Evolutionary conservation across 83 land plant species (phyloP).

Genomic region (Thuja plicata): DNA sequence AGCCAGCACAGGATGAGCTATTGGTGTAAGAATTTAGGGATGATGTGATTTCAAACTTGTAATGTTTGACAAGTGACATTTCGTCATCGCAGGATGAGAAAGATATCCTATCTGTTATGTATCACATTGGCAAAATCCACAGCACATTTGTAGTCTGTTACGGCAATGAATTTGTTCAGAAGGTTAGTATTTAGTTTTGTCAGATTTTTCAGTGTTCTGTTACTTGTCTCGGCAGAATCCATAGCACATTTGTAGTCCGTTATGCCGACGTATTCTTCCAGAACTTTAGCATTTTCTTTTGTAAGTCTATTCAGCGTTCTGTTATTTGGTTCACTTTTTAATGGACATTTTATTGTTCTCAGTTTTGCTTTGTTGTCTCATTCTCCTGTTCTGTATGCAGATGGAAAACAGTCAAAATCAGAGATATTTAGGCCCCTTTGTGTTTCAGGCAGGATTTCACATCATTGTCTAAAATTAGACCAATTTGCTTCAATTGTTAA

Average conservation of each 20-base stretch:
- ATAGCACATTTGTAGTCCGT: conserved; percentile 26
- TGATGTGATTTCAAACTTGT: neutral
- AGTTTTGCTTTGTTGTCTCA: neutral
- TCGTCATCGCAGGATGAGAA: conserved; percentile 56
- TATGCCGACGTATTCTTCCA: conserved; percentile 19
- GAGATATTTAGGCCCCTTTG: neutral
- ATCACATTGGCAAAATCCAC: conserved; percentile 48
- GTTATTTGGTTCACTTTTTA: neutral
- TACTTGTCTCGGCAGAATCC: conserved; percentile 32
- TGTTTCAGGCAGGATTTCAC: neutral
- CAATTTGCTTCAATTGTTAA: neutral
- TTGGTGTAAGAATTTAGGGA: neutral
- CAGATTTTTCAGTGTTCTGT: neutral
- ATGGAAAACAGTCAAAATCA: neutral
- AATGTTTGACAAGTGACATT: conserved; percentile 5
- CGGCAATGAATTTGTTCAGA: conserved; percentile 20
- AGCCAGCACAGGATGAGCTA: neutral
- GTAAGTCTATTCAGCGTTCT: neutral
- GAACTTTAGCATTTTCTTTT: neutral
- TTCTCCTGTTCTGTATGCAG: neutral
- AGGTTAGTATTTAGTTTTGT: neutral
- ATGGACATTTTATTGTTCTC: neutral
- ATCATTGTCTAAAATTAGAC: neutral
- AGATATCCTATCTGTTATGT: conserved; percentile 43
- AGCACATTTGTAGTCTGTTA: conserved; percentile 20